Evolutionary conservation across 345 rosid species (phyloP).

Genomic region (Citrus trifoliata): DNA sequence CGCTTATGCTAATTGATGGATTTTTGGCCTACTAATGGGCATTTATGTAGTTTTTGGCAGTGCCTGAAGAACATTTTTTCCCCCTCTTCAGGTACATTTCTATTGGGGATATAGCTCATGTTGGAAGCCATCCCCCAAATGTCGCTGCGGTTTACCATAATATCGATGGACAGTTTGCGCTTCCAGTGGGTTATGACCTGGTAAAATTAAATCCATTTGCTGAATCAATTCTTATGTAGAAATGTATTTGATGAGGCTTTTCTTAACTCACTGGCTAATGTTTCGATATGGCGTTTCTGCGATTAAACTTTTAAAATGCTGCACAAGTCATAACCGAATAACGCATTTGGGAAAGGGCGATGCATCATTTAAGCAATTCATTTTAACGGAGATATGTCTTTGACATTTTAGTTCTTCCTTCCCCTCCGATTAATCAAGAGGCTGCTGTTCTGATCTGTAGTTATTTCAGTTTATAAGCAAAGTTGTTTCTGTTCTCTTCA

Average conservation of each 20-base stretch:
- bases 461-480: background rate
- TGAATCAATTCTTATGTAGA: background rate
- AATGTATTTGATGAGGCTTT: background rate
- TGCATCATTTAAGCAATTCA: background rate
- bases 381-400: background rate
- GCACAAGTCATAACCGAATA: background rate
- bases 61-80: background rate
- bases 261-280: background rate
- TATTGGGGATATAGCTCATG: constrained; percentile 79
- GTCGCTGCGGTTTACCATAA: constrained; percentile 83
- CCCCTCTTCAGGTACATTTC: constrained; percentile 59
- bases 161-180: constrained; percentile 45
- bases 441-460: background rate
- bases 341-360: background rate
- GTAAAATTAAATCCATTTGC: constrained; percentile 30
- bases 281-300: background rate
- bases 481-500: background rate
- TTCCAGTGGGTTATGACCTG: constrained; percentile 88
- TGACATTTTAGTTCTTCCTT: background rate
- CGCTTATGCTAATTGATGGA: background rate
- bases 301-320: background rate
- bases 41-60: background rate
- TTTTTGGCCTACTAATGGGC: background rate
- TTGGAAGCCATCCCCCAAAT: constrained; percentile 85
- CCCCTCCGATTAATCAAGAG: background rate